Conservation (phyloP, 176 grass and related monocot species). For the Carex pumila region DNA sequence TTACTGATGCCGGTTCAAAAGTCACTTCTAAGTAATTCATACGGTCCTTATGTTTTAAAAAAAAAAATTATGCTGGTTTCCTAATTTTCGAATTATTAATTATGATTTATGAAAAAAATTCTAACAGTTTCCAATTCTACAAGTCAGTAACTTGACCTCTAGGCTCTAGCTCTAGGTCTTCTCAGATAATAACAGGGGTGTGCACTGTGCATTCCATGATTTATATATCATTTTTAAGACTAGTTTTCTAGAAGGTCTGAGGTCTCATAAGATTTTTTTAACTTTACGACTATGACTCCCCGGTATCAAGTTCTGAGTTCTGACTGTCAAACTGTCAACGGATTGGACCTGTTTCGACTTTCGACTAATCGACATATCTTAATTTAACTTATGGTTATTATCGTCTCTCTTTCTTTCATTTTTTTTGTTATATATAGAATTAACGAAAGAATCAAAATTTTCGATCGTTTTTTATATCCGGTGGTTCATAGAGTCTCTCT, state of each 20-base stretch:
- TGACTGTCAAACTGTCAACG: not conserved
- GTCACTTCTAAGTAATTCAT: no score
- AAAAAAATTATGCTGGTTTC: no score
- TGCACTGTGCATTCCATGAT: not conserved
- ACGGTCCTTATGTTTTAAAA: no score
- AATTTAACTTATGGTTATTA: not conserved
- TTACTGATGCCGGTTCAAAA: no score
- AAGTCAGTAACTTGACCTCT: not conserved
- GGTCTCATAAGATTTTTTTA: not conserved
- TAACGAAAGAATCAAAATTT: not conserved
- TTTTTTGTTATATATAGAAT: not conserved
- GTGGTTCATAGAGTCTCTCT: no score
- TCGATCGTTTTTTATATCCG: no score
- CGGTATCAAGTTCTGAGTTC: not conserved
- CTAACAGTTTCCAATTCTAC: not conserved
- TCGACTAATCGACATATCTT: not conserved
- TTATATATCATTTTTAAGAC: not conserved
- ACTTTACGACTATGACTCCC: not conserved
- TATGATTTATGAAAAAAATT: no score
- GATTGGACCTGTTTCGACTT: not conserved
- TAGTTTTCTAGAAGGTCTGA: slow-evolving; percentile 5
- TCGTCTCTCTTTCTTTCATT: not conserved
- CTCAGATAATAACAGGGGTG: not conserved
- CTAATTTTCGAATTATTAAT: no score
- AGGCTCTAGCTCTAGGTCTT: not conserved